Base-by-base conservation (phyloP, 108 stramenopile genomes). In the Skeletonema grethae region DNA sequence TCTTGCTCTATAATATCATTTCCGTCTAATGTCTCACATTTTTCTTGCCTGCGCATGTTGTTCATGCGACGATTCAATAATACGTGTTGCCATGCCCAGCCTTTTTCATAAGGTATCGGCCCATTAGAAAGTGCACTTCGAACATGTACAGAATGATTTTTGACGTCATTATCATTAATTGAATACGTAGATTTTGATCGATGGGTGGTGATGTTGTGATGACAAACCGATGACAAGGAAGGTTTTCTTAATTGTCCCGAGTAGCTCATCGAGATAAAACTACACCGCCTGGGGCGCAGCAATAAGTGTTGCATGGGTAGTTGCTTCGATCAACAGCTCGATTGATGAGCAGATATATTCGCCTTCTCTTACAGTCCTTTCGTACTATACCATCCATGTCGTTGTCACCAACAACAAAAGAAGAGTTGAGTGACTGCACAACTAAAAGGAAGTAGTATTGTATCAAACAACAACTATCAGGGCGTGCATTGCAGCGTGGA, bases 51-150 rank as follows among this genome's bases (percentile, higher is more conserved):
- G 18, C 82, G 73, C 39, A 67, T 6, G 12, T 65, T 34, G 4
- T 75, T 34, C 60, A 92, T 67, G 61, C 93, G 82, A 12, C 75
- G 77, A 36, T 82, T 57, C 63, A 92, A 65, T 1, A 92, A 29
- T 3, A 76, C 64, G 34, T 87, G 85, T 60, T 95, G 94, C 83
- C 82, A 92, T 34, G 88, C 90, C 91, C 91, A 92, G 11, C 87
- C 86, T 35, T 39, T 50, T 20, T 69, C 61, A 60, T 95, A 95
- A 53, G 83, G 73, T 12, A 91, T 48, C 0, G 39, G 36, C 11
- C 75, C 75, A 28, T 18, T 4, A 11, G 56, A 31, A 15, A 81
- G 61, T 5, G 69, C 62, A 46, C 70, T 81, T 15, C 58, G 61
- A 0, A 81, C 70, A 69, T 65, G 63, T 1, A 39, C 48, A 20